phyloP scores from a whole-genome alignment of 192 early-diverging fungal species.

The Rhizophlyctis rosea region DNA sequence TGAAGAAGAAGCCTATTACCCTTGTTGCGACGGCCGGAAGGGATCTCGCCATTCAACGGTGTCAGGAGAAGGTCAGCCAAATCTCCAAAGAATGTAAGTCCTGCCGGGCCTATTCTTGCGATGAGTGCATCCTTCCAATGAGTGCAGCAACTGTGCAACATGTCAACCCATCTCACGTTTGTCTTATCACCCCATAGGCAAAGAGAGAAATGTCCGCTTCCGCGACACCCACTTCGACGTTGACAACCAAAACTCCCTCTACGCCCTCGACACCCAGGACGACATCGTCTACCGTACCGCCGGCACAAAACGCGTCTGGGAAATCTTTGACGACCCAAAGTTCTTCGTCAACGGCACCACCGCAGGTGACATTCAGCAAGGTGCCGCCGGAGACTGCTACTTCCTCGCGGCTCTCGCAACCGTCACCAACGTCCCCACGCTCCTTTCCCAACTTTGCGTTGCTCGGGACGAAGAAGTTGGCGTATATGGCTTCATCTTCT shows the following conservation, averaged over 20 bases:
- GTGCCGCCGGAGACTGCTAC: conserved; percentile 42
- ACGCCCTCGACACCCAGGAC: conserved; percentile 5
- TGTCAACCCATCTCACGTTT: too few relatives aligned
- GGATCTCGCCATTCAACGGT: conserved; percentile 16
- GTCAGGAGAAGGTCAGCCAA: conserved; percentile 16
- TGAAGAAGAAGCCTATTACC: background rate
- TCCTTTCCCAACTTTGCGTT: conserved; percentile 48
- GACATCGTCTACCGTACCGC: conserved; percentile 1
- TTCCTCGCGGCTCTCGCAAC: conserved; percentile 48
- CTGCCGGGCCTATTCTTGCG: too few relatives aligned
- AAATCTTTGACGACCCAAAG: conserved; percentile 48
- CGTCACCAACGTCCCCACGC: conserved; percentile 39
- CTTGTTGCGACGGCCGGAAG: conserved; percentile 10
- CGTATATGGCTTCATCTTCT: conserved; percentile 59
- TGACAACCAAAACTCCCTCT: conserved; percentile 11
- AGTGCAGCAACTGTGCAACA: too few relatives aligned
- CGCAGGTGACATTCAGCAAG: conserved; percentile 18
- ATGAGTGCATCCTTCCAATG: too few relatives aligned
- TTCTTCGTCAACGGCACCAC: conserved; percentile 48
- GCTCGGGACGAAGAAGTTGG: conserved; percentile 53
- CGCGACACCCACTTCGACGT: conserved; percentile 27
- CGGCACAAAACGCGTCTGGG: conserved; percentile 25
- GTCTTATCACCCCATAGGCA: too few relatives aligned
- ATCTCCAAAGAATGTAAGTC: conserved; percentile 15
- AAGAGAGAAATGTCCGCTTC: conserved; percentile 26